Percentiles rank a stretch among this genome's conserved stretches.
Evolutionary conservation across 2,329 filamentous ascomycete species (phyloP).

Genomic region (Parascedosporium putredinis): DNA sequence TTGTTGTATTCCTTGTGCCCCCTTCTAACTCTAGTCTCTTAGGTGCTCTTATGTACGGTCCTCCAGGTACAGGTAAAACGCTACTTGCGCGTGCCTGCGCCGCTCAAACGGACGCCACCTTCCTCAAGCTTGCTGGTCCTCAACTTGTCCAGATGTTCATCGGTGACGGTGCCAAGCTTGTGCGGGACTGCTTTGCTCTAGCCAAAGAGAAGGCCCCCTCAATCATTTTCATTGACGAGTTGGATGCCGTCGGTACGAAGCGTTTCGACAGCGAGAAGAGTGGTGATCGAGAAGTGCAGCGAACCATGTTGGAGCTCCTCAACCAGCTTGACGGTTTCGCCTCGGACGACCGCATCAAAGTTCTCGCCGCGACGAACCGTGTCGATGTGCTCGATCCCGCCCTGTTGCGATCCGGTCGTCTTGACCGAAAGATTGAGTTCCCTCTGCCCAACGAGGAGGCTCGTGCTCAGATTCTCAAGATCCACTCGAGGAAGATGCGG

Average conservation of each 20-base stretch:
- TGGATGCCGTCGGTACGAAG: conserved; percentile 97
- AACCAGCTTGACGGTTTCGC: conserved; percentile 98
- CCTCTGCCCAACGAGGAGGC: conserved; percentile 96
- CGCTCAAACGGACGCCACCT: conserved; percentile 95
- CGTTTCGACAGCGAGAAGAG: conserved; percentile 98
- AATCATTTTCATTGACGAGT: conserved; percentile 98
- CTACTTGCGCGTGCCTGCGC: conserved; percentile 91
- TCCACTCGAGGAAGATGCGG: conserved; percentile 97
- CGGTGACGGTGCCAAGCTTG: conserved; percentile 93
- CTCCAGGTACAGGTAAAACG: conserved; percentile 82
- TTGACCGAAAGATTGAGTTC: conserved; percentile 97
- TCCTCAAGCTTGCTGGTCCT: conserved; percentile 94
- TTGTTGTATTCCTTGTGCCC: no score
- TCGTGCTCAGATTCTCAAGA: conserved; percentile 90
- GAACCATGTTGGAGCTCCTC: conserved; percentile 96
- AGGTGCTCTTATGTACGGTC: conserved; percentile 98
- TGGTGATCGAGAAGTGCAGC: conserved; percentile 93
- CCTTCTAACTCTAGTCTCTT: conserved; percentile 4
- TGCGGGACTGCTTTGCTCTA: conserved; percentile 92
- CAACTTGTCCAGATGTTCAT: conserved; percentile 99
- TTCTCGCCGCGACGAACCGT: conserved; percentile 87
- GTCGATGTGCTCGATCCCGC: conserved; percentile 90
- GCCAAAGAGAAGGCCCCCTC: conserved; percentile 98
- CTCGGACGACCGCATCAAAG: conserved; percentile 93
- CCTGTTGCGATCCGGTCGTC: conserved; percentile 77